Conservation (phyloP, 2,329 filamentous ascomycete species). For the Nemania serpens region DNA sequence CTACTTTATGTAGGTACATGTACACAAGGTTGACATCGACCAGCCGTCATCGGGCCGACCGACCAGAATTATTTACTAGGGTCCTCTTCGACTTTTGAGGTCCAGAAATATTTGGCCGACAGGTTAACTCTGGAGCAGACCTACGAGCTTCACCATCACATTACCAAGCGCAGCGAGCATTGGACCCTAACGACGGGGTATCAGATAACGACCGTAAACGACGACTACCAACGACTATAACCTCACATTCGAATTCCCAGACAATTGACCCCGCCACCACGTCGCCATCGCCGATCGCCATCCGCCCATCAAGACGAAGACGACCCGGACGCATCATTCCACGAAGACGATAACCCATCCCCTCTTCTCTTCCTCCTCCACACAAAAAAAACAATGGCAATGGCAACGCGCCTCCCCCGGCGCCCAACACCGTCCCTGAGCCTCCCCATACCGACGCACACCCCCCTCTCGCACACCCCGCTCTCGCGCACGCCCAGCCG, state of each 20-base stretch:
- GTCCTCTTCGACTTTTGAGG: too few relatives aligned
- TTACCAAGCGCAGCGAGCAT: constrained; percentile 1
- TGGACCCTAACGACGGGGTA: not conserved
- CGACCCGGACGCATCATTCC: not conserved
- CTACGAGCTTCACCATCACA: constrained; percentile 11
- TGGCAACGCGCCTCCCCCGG: constrained; percentile 31
- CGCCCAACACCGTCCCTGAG: constrained; percentile 35
- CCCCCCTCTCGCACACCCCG: constrained; percentile 31
- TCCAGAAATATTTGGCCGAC: too few relatives aligned
- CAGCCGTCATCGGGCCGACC: constrained; percentile 16
- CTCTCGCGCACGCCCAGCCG: constrained; percentile 63
- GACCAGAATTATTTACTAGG: constrained; percentile 4
- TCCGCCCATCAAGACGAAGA: not conserved
- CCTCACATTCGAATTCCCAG: not conserved
- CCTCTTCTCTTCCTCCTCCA: not conserved
- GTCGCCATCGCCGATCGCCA: not conserved
- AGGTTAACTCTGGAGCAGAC: too few relatives aligned
- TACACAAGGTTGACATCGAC: not conserved
- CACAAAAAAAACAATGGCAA: constrained; percentile 34
- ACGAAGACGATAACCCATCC: not conserved
- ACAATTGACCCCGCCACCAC: not conserved
- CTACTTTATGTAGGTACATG: too few relatives aligned
- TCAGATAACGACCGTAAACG: too few relatives aligned
- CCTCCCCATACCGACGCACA: constrained; percentile 13
- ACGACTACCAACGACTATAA: too few relatives aligned